Evolutionary conservation across 352 stramenopile genomes (phyloP).

Genomic region (Saprolegnia diclina): DNA sequence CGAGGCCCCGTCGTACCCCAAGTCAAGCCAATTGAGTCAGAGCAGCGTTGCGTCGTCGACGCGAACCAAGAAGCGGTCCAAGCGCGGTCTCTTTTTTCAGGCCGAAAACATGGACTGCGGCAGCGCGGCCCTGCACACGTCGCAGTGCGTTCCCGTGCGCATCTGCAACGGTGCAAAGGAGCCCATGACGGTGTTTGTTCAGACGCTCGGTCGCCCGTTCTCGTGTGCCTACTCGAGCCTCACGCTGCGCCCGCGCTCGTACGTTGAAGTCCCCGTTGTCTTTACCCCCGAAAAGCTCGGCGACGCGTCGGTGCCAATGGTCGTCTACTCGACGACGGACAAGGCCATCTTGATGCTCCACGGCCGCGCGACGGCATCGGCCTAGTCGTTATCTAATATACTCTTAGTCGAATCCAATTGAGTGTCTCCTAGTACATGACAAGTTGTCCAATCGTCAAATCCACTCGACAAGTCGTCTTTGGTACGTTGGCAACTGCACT

Average conservation of each 20-base stretch:
- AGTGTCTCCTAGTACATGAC: no score
- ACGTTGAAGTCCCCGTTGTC: conserved; percentile 72
- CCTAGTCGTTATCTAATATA: not conserved
- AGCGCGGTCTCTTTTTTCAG: conserved; percentile 74
- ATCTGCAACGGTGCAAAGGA: conserved; percentile 78
- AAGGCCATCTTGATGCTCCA: conserved; percentile 71
- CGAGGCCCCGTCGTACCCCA: not conserved
- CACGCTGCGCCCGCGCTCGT: conserved; percentile 75
- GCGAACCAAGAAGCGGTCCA: conserved; percentile 52
- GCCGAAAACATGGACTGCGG: conserved; percentile 78
- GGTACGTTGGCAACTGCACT: no score
- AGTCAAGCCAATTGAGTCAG: conserved; percentile 12
- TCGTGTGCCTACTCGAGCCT: conserved; percentile 66
- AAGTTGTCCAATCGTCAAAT: no score
- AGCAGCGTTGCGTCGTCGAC: conserved; percentile 4
- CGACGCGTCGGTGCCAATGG: conserved; percentile 76
- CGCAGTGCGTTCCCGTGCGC: conserved; percentile 74
- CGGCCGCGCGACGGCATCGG: not conserved
- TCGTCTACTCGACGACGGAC: conserved; percentile 69
- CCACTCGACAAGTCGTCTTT: no score
- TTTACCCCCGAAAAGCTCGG: conserved; percentile 72
- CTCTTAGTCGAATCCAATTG: no score
- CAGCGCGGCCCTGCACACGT: conserved; percentile 61
- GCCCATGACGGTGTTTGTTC: conserved; percentile 80
- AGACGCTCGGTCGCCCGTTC: conserved; percentile 70